A percentile compares a stretch with the other conserved stretches of the same genome.
phyloP scores from a whole-genome alignment of 257 asterid genomes.

The Leonotis leonurus region DNA sequence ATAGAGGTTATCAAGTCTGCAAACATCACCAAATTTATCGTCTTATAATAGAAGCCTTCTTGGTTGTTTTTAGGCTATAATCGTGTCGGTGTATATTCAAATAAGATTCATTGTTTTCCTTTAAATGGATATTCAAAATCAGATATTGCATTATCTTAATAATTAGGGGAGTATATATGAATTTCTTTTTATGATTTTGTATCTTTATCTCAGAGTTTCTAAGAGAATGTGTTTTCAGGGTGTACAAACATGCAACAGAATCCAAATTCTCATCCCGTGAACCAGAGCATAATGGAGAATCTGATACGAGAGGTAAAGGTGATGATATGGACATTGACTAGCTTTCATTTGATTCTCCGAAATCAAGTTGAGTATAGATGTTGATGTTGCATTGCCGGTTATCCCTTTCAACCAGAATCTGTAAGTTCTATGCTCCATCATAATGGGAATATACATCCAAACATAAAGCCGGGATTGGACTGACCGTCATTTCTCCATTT shows the following conservation, averaged over 20 bases:
- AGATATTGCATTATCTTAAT: neutral
- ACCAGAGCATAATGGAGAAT: conserved; percentile 22
- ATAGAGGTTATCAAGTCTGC: too few relatives aligned
- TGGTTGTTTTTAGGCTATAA: neutral
- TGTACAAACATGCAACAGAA: conserved; percentile 44
- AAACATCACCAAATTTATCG: too few relatives aligned
- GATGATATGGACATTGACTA: conserved; percentile 53
- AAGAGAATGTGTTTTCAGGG: conserved; percentile 45
- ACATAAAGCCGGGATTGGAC: too few relatives aligned
- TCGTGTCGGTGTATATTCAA: neutral
- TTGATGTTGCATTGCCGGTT: conserved; percentile 3
- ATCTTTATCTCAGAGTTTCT: neutral
- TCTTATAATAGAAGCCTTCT: too few relatives aligned
- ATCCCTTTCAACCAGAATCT: neutral
- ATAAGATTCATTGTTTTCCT: neutral
- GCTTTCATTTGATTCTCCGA: conserved; percentile 16
- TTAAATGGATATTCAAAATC: neutral
- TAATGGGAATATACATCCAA: too few relatives aligned
- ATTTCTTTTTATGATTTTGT: conserved; percentile 6
- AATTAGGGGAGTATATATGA: neutral
- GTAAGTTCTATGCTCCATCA: conserved; percentile 16
- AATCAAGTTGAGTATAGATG: conserved; percentile 16
- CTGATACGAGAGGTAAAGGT: conserved; percentile 31
- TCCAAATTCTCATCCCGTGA: too few relatives aligned
- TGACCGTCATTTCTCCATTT: conserved; percentile 7